Base-by-base conservation (phyloP, 176 grass and related monocot genomes). In the Raddia guianensis region DNA sequence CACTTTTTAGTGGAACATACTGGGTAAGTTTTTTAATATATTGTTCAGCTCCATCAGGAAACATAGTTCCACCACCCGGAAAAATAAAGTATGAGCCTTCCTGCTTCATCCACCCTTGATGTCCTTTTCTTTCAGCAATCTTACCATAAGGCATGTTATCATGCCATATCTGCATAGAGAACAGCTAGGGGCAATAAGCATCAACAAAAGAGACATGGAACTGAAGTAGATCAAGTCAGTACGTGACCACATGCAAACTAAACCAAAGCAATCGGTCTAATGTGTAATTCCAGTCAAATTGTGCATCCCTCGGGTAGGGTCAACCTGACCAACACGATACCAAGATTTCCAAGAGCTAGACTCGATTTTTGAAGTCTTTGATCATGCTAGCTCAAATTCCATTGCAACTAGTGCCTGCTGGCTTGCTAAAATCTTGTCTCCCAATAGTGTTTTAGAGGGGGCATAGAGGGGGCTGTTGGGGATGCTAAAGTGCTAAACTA, bases 121-220 rank as follows among this genome's bases (percentile, higher is more conserved):
- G 96, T 51, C 96, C 96, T 88, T 98, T 98, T 67, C 96, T 98
- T 77, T 93, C 90, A 7, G 92, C 88, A 79, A 98, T 93, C 86
- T 98, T 98, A 81, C 85, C 89, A 63, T 98, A 98, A 78, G 96
- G 92, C 92, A 95, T 98, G 84, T 95, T 93, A 79, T 84, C 90
- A 48, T 95, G 92, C 92, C 96, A 95, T 87, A 98, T 98, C 92
- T 93, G 81, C 49, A 83, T 64, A 49, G 42, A 72, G 78, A 69
- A 79, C 12, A 64, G 72, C 10, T 45, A 81, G 18, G 60, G 49
- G 46, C 34, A 20, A 56, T 18, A 59, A 78, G 49, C 66, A n/a
- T 40, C 13, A 49, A 75, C 2, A 2, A 2, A 66, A 53, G 34
- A 20, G 11, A 20, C 21, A 48, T 15, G 49, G 4, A 45, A 44